Evolutionary conservation across 2,329 filamentous ascomycete genomes (phyloP).

Genomic region (Colletotrichum musicola): DNA sequence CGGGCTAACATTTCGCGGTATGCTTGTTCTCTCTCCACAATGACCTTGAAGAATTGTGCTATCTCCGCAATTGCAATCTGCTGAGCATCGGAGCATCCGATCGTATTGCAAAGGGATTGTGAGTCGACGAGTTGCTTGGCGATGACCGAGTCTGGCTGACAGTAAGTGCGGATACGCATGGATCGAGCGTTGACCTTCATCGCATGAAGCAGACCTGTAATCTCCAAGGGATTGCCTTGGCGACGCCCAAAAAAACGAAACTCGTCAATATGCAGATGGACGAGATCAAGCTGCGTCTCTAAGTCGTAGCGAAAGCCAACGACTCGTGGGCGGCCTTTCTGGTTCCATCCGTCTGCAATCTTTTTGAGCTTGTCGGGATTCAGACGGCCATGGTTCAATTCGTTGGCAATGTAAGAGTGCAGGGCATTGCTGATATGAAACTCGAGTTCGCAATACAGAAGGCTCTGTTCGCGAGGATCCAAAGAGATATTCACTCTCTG

Average conservation of each 20-base stretch:
- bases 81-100: constrained; percentile 58
- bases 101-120: constrained; percentile 62
- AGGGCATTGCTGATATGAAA: constrained; percentile 65
- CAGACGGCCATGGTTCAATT: constrained; percentile 68
- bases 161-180: constrained; percentile 68
- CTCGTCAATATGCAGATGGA: constrained; percentile 61
- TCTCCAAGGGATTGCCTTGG: constrained; percentile 56
- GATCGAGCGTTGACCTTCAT: constrained; percentile 66
- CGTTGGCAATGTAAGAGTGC: constrained; percentile 64
- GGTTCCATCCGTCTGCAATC: constrained; percentile 64
- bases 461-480: constrained; percentile 67
- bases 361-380: constrained; percentile 64
- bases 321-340: constrained; percentile 66
- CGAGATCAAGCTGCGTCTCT: constrained; percentile 70
- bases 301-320: constrained; percentile 70
- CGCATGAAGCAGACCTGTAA: constrained; percentile 62
- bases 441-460: constrained; percentile 71
- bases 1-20: constrained; percentile 43
- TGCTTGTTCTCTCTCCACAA: constrained; percentile 60
- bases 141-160: constrained; percentile 69
- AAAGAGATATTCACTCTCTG: constrained; percentile 62
- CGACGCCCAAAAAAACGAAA: constrained; percentile 68
- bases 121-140: constrained; percentile 69
- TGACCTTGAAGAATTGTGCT: constrained; percentile 66
- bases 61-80: constrained; percentile 64